These are phyloP conservation scores for Pachyrhizus erosus DNA, from an alignment of 306 rosid species.

Conservation along the genomic window DNA sequence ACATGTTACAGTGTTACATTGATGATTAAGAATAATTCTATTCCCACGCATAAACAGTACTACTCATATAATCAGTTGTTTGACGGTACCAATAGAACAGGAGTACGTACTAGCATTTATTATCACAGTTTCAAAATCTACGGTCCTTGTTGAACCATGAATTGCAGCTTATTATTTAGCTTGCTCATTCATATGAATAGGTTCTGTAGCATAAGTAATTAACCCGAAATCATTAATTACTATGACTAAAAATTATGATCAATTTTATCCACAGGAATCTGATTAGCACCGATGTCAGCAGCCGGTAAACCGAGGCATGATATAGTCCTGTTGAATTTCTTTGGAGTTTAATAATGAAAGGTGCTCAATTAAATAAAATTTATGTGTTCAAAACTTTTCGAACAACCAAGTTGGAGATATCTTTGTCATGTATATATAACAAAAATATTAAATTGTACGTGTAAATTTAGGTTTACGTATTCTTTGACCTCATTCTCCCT, in stretches of 20 bases:
- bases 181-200: background rate
- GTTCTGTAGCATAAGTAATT: background rate
- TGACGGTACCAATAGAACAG: background rate
- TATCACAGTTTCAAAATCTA: background rate
- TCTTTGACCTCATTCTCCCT: constrained; percentile 17
- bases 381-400: background rate
- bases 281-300: background rate
- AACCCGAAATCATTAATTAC: background rate
- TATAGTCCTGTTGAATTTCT: background rate
- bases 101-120: background rate
- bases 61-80: background rate
- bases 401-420: constrained; percentile 16
- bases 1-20: too few species aligned
- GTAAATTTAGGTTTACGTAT: background rate
- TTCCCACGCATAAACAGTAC: background rate
- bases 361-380: background rate
- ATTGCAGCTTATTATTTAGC: background rate
- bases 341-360: background rate
- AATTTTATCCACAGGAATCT: background rate
- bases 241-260: background rate
- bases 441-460: background rate
- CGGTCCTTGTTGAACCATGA: background rate
- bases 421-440: background rate
- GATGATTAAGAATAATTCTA: background rate
- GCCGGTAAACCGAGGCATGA: background rate